phyloP scores from a whole-genome alignment of 164 flowering plant species.

The Piper longum region DNA sequence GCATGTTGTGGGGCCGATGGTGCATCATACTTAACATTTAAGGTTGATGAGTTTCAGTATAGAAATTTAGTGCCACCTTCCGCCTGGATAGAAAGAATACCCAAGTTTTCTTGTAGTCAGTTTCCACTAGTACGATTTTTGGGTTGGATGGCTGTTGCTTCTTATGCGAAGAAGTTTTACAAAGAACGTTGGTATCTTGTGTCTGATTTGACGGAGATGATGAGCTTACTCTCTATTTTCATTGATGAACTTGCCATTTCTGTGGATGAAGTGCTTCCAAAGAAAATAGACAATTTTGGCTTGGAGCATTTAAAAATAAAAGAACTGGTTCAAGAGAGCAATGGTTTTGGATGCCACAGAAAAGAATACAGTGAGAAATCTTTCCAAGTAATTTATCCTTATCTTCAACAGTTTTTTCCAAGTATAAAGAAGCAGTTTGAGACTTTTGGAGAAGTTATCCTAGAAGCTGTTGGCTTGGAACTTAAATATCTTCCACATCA shows the following conservation, averaged over 20 bases:
- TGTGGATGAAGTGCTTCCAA: conserved; percentile 28
- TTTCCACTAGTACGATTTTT: conserved; percentile 69
- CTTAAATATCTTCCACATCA: conserved; percentile 50
- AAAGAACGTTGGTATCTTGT: conserved; percentile 42
- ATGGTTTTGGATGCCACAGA: conserved; percentile 13
- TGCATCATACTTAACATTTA: conserved; percentile 17
- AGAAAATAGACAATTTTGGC: conserved; percentile 16
- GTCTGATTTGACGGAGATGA: conserved; percentile 53
- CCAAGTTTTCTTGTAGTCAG: conserved; percentile 35
- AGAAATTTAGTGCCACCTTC: conserved; percentile 53
- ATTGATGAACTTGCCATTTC: conserved; percentile 58
- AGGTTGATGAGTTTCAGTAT: conserved; percentile 24
- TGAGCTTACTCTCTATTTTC: conserved; percentile 49
- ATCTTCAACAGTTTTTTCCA: conserved; percentile 54
- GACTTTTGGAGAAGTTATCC: conserved; percentile 55
- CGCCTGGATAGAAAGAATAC: conserved; percentile 64
- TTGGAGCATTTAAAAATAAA: conserved; percentile 11
- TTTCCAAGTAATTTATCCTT: conserved; percentile 56
- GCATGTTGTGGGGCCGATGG: conserved; percentile 58
- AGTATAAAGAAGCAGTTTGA: conserved; percentile 62
- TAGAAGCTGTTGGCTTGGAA: conserved; percentile 77
- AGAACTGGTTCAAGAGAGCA: conserved; percentile 7
- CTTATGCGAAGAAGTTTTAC: conserved; percentile 54
- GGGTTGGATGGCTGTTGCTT: conserved; percentile 94
- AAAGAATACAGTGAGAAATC: conserved; percentile 22